A percentile compares a stretch with the other conserved stretches of the same genome.
phyloP scores from a whole-genome alignment of 257 asterid genomes.

The Paulownia fortunei region DNA sequence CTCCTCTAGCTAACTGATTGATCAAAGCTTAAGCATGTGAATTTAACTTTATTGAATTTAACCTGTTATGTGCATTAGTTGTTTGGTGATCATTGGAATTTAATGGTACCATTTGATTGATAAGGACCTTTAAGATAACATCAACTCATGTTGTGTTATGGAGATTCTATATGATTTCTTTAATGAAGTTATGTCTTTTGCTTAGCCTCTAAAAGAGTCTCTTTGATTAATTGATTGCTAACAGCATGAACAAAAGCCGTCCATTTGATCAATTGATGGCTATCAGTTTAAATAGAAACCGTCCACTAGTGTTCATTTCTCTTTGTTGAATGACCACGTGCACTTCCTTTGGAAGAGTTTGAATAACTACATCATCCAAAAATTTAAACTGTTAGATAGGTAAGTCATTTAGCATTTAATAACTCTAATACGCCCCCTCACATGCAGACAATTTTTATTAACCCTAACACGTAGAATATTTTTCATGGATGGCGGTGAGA shows the following conservation, averaged over 20 bases:
- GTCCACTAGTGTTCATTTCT: background rate
- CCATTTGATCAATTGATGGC: slow-evolving; percentile 10
- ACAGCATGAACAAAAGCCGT: background rate
- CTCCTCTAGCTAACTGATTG: background rate
- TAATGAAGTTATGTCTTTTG: background rate
- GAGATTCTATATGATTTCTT: slow-evolving; percentile 2
- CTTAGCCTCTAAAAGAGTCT: background rate
- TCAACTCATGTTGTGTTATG: background rate
- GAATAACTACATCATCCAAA: too few species aligned
- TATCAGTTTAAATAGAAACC: background rate
- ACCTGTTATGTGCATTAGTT: too few species aligned
- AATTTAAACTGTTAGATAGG: too few species aligned
- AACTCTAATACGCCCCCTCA: too few species aligned
- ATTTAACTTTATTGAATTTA: background rate
- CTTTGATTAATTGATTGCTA: background rate
- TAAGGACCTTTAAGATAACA: background rate
- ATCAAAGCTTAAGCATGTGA: background rate
- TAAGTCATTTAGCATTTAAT: too few species aligned
- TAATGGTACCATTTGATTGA: slow-evolving; percentile 8
- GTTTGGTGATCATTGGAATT: slow-evolving; percentile 2
- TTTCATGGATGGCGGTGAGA: too few species aligned
- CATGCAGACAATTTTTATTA: too few species aligned
- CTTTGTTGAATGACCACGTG: too few species aligned
- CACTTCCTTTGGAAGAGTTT: too few species aligned
- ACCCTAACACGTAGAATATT: too few species aligned